These are phyloP conservation scores for Quercus berberidifolia DNA, from an alignment of 306 rosid species.

Conservation along the genomic window DNA sequence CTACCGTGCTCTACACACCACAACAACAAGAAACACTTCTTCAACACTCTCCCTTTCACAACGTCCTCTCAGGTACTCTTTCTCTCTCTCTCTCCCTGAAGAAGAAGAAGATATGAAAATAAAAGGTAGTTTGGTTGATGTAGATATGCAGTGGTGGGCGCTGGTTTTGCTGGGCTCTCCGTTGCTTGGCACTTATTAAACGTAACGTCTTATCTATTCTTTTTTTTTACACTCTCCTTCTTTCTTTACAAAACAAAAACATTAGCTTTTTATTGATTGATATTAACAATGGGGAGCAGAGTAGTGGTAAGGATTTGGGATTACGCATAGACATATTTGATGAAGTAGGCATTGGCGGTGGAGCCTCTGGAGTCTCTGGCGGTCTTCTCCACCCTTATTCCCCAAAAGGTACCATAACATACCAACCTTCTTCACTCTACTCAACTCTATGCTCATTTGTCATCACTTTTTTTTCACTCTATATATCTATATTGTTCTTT, in stretches of 20 bases:
- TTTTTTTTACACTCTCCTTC: background rate
- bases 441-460: background rate
- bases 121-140: background rate
- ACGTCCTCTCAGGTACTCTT: conserved; percentile 42
- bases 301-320: conserved; percentile 58
- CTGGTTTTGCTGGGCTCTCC: conserved; percentile 91
- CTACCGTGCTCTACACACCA: conserved; percentile 1
- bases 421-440: too few species aligned
- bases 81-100: background rate
- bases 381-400: conserved; percentile 97
- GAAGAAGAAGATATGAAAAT: too few species aligned
- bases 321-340: conserved; percentile 63
- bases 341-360: conserved; percentile 88
- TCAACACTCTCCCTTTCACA: conserved; percentile 30
- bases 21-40: background rate
- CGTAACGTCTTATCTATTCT: conserved; percentile 19
- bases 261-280: background rate
- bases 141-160: conserved; percentile 90
- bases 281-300: conserved; percentile 36
- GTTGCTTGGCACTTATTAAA: conserved; percentile 80
- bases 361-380: conserved; percentile 88
- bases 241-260: background rate
- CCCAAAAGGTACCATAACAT: conserved; percentile 57
- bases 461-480: background rate
- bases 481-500: too few species aligned